phyloP scores from a whole-genome alignment of 169 alveolate species.

The Amoebophrya sp. region DNA sequence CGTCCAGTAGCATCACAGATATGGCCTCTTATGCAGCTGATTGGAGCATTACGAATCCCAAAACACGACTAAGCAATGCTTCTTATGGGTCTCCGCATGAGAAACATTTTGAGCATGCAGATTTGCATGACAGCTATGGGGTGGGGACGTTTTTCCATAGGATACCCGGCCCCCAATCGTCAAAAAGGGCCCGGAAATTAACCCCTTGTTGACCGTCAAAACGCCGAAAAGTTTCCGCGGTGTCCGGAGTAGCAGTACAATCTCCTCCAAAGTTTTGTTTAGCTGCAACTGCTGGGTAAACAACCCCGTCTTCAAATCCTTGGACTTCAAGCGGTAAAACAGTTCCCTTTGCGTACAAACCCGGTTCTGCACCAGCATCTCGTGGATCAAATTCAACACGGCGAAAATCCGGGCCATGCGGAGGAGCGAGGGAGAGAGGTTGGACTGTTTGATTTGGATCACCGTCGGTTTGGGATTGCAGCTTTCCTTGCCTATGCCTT shows the following conservation, averaged over 20 bases:
- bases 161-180: background rate
- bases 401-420: background rate
- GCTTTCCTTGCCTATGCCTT: no score
- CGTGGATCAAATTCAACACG: background rate
- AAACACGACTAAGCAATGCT: no score
- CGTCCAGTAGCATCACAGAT: no score
- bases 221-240: background rate
- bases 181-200: background rate
- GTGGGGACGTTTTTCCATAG: no score
- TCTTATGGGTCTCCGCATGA: no score
- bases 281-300: background rate
- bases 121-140: no score
- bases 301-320: background rate
- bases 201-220: background rate
- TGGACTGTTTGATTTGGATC: background rate
- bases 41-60: no score
- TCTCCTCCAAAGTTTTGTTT: background rate
- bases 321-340: background rate
- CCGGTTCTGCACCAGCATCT: background rate
- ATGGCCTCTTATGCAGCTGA: no score
- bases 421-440: background rate
- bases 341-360: background rate
- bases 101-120: no score
- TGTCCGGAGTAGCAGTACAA: background rate
- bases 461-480: no score